phyloP scores from a whole-genome alignment of 148 eudicot species.

The Selenicereus undatus region DNA sequence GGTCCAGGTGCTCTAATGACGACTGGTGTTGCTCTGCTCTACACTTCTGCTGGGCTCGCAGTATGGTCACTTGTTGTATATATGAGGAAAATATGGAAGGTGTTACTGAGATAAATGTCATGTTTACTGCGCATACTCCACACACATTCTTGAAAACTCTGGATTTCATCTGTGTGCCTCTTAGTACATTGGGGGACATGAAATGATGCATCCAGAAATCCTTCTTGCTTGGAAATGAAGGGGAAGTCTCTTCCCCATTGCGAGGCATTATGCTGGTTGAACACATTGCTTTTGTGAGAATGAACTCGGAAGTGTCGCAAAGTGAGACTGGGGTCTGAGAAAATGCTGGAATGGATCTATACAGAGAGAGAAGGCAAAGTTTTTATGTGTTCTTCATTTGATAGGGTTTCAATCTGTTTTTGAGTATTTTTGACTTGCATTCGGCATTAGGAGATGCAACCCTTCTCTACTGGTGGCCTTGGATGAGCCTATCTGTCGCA shows the following conservation, averaged over 20 bases:
- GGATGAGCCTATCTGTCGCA: background rate
- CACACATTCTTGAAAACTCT: conserved; percentile 19
- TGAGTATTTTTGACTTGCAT: background rate
- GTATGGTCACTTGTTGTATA: conserved; percentile 86
- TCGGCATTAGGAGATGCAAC: background rate
- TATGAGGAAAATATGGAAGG: conserved; percentile 88
- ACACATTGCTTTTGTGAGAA: background rate
- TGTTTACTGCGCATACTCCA: background rate
- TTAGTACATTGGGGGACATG: background rate
- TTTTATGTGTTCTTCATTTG: background rate
- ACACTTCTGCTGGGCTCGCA: conserved; percentile 81
- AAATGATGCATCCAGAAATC: background rate
- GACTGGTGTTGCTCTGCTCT: conserved; percentile 76
- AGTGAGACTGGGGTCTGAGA: background rate
- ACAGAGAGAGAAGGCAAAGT: background rate
- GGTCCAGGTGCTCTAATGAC: conserved; percentile 43
- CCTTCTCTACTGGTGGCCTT: background rate
- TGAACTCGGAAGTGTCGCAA: background rate
- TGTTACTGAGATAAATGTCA: conserved; percentile 47
- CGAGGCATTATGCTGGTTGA: background rate
- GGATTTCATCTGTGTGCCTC: conserved; percentile 22
- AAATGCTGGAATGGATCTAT: background rate
- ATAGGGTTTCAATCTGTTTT: conserved; percentile 1
- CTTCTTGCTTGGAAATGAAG: background rate
- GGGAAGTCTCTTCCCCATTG: background rate